Evolutionary conservation across 371 early-diverging fungal genomes (phyloP), one percentile per base, ranked within the genome.

Genomic region (Lichtheimia corymbifera): DNA sequence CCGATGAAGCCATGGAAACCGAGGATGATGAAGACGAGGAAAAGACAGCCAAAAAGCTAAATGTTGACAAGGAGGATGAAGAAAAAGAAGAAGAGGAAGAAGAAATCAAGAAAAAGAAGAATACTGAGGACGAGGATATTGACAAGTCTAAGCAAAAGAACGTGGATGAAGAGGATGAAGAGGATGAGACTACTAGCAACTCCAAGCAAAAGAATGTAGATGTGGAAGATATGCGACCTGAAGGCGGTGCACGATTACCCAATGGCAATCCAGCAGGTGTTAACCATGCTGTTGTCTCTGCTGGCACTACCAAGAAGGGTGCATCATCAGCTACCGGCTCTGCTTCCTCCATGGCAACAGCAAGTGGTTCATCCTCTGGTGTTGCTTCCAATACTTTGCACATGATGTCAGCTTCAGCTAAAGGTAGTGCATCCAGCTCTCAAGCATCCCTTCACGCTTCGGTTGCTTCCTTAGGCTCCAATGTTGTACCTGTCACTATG

Each of bases 21-120:
- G 61, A 51, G 5, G 43, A 55, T 24, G 57, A 61, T 17, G 53
- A 41, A 6, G 64, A 47, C 35, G 45, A 59, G 6, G 65, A 50
- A 18, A 47, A 55, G 4, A 22, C 50, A 35, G 63, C n/a, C 20
- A 40, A 55, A 50, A 40, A 40, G 3, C 52, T 55, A 24, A 42
- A 42, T 7, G 53, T 13, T 15, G 49, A 41, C 5, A 47, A 20
- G 35, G 40, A 59, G 20, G 62, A 35, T 3, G 50, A 61, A 12
- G 54, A 54, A 28, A 22, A 55, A 24, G 47, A 47, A 2, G 49
- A 52, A 28, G 35, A 55, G 15, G 47, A 47, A 2, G 49, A 52
- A 13, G 54, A 40, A 12, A 30, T 49, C 25, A 5, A 52, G 28
- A 13, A 22, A 59, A 42, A 30, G 27, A 53, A 61, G 40, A 41